A percentile compares a stretch with the other conserved stretches of the same genome.
Conservation (phyloP, 306 rosid species). For the Vigna trinervia region DNA sequence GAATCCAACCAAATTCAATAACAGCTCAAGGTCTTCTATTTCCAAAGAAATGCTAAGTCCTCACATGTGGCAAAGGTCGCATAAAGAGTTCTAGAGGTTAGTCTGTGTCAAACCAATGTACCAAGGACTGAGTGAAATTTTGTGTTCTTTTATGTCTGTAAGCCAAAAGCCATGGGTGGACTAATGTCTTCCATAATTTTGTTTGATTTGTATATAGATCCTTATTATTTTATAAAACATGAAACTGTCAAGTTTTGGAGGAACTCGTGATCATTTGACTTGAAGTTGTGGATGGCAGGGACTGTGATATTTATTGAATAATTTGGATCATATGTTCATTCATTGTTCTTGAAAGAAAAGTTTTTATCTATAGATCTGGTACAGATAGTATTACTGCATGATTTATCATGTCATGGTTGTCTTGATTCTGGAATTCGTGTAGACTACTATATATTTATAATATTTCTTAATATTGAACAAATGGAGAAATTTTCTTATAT, state of each 20-base stretch:
- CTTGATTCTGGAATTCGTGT: conserved; percentile 32
- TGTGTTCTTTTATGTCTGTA: not conserved
- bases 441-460: not conserved
- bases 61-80: conserved; percentile 3
- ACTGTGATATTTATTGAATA: conserved; percentile 21
- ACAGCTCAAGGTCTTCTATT: conserved; percentile 1
- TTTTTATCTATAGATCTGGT: not conserved
- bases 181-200: not conserved
- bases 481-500: conserved; percentile 1
- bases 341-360: not conserved
- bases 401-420: conserved; percentile 2
- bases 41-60: conserved; percentile 18
- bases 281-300: conserved; percentile 25
- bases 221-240: not conserved
- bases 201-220: conserved; percentile 8
- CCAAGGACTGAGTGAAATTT: not conserved
- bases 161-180: not conserved
- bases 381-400: conserved; percentile 2
- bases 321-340: conserved; percentile 3
- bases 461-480: conserved; percentile 11
- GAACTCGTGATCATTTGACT: conserved; percentile 27
- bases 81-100: not conserved
- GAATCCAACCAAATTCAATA: not conserved
- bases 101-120: not conserved
- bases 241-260: not conserved